Conservation (phyloP, 1,284 basidiomycete species). For the Ceratobasidium sp. region DNA sequence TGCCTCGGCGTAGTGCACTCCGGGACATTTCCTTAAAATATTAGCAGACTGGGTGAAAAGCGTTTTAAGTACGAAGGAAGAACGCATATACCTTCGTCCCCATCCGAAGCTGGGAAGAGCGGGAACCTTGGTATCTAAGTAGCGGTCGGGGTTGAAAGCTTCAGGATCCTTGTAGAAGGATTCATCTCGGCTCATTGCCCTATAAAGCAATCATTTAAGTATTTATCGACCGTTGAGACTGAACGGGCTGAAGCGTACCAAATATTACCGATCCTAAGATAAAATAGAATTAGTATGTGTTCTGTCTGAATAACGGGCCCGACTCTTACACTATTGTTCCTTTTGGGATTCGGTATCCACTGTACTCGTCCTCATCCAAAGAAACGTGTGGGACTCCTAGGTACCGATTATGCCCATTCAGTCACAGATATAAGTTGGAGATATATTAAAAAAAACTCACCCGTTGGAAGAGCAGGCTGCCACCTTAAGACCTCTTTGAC, state of each 20-base stretch:
- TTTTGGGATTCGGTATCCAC: constrained; percentile 17
- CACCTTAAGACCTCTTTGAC: constrained; percentile 42
- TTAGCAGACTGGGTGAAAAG: background rate
- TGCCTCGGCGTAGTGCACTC: constrained; percentile 41
- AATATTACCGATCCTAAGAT: constrained; percentile 23
- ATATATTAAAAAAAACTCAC: constrained; percentile 9
- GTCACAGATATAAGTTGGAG: background rate
- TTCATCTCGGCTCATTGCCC: constrained; percentile 43
- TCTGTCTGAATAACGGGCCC: too few species aligned
- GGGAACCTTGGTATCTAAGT: constrained; percentile 28
- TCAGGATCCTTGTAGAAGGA: constrained; percentile 9
- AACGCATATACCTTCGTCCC: constrained; percentile 21
- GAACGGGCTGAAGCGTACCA: constrained; percentile 1
- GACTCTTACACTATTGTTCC: constrained; percentile 29
- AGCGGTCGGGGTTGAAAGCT: constrained; percentile 29
- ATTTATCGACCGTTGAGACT: background rate
- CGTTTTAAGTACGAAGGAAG: too few species aligned
- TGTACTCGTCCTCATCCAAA: constrained; percentile 21
- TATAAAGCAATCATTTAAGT: background rate
- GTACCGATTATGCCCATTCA: background rate
- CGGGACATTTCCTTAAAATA: constrained; percentile 26
- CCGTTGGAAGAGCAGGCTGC: constrained; percentile 37
- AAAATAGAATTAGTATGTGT: too few species aligned
- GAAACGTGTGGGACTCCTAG: constrained; percentile 20
- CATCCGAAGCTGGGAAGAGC: constrained; percentile 28